These are phyloP conservation scores for Podospora fimiseda DNA, from an alignment of 495 filamentous ascomycete genomes.

Conservation along the genomic window DNA sequence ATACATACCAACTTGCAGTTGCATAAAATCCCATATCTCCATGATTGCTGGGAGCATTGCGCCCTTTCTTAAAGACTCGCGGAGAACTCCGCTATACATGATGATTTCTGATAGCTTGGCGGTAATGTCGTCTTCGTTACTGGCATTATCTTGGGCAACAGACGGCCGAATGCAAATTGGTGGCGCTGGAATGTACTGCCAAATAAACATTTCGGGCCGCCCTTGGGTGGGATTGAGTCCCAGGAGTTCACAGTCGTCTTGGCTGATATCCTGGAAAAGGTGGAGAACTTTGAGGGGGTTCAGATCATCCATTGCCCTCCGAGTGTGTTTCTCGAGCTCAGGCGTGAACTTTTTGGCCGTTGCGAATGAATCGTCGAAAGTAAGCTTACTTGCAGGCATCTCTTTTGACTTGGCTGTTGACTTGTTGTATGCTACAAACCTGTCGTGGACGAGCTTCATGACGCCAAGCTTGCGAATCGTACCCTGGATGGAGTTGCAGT, in stretches of 20 bases:
- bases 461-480: conserved; percentile 81
- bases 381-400: conserved; percentile 67
- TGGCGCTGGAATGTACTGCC: conserved; percentile 91
- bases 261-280: conserved; percentile 80
- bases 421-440: conserved; percentile 76
- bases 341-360: conserved; percentile 64
- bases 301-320: conserved; percentile 88
- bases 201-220: conserved; percentile 93
- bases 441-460: conserved; percentile 90
- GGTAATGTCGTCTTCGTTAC: conserved; percentile 93
- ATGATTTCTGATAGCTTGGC: conserved; percentile 92
- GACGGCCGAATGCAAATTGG: conserved; percentile 91
- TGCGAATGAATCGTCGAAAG: conserved; percentile 76
- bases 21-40: conserved; percentile 97
- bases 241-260: conserved; percentile 81
- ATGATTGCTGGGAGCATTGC: conserved; percentile 81
- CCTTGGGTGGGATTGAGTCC: conserved; percentile 82
- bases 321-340: conserved; percentile 84
- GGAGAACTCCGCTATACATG: conserved; percentile 76
- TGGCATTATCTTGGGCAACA: conserved; percentile 82
- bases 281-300: conserved; percentile 85
- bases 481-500: conserved; percentile 76
- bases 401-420: conserved; percentile 81
- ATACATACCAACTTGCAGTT: conserved; percentile 91
- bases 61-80: conserved; percentile 71